These are phyloP conservation scores for Nyssa sinensis DNA, from an alignment of 148 eudicot species.

Conservation along the genomic window DNA sequence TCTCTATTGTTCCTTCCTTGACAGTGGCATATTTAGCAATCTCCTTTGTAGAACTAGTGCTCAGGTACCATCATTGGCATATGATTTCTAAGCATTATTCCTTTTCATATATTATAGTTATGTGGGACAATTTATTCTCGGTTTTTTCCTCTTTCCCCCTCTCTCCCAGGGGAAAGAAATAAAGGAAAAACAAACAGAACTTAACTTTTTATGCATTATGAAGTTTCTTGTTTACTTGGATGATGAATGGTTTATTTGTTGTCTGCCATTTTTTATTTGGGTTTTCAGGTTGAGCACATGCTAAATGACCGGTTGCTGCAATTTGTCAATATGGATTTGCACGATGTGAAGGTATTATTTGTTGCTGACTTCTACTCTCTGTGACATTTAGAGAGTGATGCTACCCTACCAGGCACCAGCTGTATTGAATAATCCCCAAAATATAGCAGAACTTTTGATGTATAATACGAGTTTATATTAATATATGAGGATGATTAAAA, in stretches of 20 bases:
- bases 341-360: constrained; percentile 82
- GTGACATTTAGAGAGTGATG: background rate
- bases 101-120: background rate
- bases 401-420: too few species aligned
- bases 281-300: constrained; percentile 87
- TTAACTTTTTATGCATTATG: background rate
- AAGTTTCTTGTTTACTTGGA: constrained; percentile 9
- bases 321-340: constrained; percentile 91
- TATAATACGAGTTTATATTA: too few species aligned
- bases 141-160: background rate
- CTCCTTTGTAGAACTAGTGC: background rate
- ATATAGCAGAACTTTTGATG: too few species aligned
- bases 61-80: background rate
- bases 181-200: background rate
- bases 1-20: too few species aligned
- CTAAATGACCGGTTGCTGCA: constrained; percentile 88
- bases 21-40: background rate
- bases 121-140: background rate
- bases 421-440: too few species aligned
- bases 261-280: constrained; percentile 16
- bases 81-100: background rate
- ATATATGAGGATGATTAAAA: too few species aligned
- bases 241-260: background rate
- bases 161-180: background rate
- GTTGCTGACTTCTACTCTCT: background rate